Conservation (phyloP, 176 grass and related monocot species). For the Aegilops tauschii region DNA sequence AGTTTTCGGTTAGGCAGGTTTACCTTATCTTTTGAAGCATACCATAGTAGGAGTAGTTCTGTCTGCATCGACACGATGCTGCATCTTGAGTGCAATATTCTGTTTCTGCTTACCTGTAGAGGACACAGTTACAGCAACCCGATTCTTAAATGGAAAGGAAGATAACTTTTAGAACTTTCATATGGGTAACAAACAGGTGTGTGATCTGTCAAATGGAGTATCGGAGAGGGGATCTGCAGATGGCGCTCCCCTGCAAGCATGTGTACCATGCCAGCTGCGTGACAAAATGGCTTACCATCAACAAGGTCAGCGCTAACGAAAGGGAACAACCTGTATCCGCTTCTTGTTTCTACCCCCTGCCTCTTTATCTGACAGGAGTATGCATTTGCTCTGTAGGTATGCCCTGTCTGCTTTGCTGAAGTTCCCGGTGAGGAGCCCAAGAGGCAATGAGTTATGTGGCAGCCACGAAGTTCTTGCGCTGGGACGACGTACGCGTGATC, state of each 20-base stretch:
- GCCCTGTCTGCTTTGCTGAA: slow-evolving; percentile 90
- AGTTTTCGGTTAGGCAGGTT: too few relatives aligned
- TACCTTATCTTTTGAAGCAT: neutral
- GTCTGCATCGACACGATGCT: neutral
- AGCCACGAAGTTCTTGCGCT: slow-evolving; percentile 8
- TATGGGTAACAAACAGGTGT: slow-evolving; percentile 53
- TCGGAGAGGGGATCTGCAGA: slow-evolving; percentile 88
- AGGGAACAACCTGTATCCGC: neutral
- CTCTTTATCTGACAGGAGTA: slow-evolving; percentile 23
- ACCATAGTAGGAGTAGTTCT: neutral
- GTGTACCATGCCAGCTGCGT: slow-evolving; percentile 81
- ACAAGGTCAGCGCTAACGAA: slow-evolving; percentile 60
- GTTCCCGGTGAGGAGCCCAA: slow-evolving; percentile 49
- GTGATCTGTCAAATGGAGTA: slow-evolving; percentile 98
- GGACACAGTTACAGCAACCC: neutral
- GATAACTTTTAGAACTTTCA: slow-evolving; percentile 3
- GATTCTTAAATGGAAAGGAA: slow-evolving; percentile 12
- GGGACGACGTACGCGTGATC: neutral
- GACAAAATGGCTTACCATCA: slow-evolving; percentile 90
- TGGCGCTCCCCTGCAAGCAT: slow-evolving; percentile 93
- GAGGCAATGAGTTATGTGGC: slow-evolving; percentile 49
- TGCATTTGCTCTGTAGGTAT: slow-evolving; percentile 52
- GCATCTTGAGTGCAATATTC: neutral
- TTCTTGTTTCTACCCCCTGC: neutral
- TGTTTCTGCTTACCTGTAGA: neutral